Evolutionary conservation across 805 yeast species (phyloP).

Genomic region (Monosporozyma servazzii): DNA sequence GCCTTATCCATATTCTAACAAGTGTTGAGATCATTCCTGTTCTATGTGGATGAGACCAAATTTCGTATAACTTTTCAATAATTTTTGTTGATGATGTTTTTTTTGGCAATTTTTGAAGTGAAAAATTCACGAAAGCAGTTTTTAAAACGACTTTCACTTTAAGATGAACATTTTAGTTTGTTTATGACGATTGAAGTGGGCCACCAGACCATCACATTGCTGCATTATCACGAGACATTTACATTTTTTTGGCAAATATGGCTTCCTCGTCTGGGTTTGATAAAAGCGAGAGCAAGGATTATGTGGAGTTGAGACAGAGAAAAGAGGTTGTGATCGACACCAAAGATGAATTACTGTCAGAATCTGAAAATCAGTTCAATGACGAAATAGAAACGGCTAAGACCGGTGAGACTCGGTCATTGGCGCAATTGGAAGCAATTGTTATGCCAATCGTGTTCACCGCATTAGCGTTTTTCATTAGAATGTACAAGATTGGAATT

Average conservation of each 20-base stretch:
- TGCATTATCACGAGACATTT: no score
- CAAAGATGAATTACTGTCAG: conserved; percentile 1
- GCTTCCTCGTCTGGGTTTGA: neutral
- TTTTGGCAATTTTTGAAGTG: neutral
- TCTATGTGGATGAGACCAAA: neutral
- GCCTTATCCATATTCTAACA: no score
- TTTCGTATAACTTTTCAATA: neutral
- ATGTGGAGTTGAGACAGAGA: conserved; percentile 1
- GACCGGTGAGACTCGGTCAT: conserved; percentile 3
- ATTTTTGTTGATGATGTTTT: neutral
- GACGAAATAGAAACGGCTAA: neutral
- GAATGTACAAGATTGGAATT: conserved; percentile 50
- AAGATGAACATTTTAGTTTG: no score
- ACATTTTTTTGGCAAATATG: neutral
- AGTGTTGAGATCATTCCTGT: no score
- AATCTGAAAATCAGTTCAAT: neutral
- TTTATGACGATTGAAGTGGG: no score
- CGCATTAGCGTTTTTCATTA: conserved; percentile 39
- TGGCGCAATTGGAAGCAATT: conserved; percentile 25
- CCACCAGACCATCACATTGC: no score
- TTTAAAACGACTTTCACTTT: neutral
- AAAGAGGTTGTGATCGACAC: neutral
- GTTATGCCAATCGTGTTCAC: conserved; percentile 40
- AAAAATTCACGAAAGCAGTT: neutral
- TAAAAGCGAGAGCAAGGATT: neutral